Conservation (phyloP, 2,329 filamentous ascomycete genomes). For the Colletotrichum phormii region DNA sequence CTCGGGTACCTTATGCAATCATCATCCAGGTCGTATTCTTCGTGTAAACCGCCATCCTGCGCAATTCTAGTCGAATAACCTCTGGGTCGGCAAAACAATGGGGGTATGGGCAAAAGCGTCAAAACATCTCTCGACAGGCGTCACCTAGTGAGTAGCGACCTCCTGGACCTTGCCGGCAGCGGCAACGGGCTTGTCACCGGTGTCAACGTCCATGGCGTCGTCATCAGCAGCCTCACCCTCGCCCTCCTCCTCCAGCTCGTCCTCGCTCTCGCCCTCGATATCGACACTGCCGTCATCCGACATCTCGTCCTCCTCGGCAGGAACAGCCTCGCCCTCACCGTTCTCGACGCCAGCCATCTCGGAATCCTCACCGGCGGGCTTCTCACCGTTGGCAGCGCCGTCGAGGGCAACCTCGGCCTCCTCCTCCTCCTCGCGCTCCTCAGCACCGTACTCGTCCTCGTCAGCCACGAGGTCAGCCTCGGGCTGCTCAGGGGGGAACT, state of each 20-base stretch:
- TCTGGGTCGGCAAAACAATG: conserved; percentile 28
- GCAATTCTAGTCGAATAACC: conserved; percentile 22
- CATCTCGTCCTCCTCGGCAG: conserved; percentile 73
- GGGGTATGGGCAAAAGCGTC: conserved; percentile 36
- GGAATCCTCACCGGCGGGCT: conserved; percentile 70
- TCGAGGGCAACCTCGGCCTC: conserved; percentile 65
- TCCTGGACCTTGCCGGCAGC: conserved; percentile 48
- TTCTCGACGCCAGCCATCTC: conserved; percentile 81
- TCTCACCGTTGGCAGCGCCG: conserved; percentile 55
- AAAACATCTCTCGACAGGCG: conserved; percentile 10
- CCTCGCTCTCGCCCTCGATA: conserved; percentile 81
- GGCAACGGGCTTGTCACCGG: conserved; percentile 48
- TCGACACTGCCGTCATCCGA: conserved; percentile 84
- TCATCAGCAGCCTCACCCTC: conserved; percentile 52
- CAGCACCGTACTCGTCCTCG: conserved; percentile 90
- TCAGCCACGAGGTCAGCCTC: conserved; percentile 90
- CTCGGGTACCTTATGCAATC: conserved; percentile 29
- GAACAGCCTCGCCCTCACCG: conserved; percentile 53
- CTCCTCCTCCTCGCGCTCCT: conserved; percentile 82
- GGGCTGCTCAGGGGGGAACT: conserved; percentile 97
- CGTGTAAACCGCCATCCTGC: conserved; percentile 34
- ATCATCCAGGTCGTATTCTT: conserved; percentile 37
- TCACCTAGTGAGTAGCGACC: conserved; percentile 37
- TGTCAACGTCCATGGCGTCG: conserved; percentile 65
- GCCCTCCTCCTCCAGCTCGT: conserved; percentile 75